phyloP scores from a whole-genome alignment of 257 asterid genomes.

The Pogostemon cablin region DNA sequence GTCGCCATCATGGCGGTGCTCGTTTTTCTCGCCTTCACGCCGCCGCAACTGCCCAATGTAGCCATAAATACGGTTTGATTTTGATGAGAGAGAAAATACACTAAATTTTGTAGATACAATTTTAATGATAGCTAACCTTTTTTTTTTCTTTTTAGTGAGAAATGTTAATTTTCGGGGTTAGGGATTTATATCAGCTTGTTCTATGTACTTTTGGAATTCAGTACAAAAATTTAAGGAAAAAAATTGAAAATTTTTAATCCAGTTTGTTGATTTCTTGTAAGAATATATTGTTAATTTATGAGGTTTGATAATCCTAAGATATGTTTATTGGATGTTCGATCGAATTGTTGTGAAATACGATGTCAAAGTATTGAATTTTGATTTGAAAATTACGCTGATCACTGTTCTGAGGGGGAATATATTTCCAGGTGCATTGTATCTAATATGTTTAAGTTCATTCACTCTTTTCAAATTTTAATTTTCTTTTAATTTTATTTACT shows the following conservation, averaged over 20 bases:
- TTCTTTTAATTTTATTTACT: no score
- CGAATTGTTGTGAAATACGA: no score
- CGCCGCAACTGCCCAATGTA: slow-evolving; percentile 42
- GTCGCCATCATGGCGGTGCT: slow-evolving; percentile 59
- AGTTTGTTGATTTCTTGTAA: no score
- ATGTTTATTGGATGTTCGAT: no score
- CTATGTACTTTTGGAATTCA: no score
- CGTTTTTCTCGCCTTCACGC: slow-evolving; percentile 48
- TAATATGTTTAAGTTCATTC: not conserved
- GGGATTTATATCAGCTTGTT: slow-evolving; percentile 16
- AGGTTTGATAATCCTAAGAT: no score
- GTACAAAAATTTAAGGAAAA: not conserved
- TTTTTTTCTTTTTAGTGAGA: not conserved
- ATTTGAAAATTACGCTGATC: no score
- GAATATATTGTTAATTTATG: no score
- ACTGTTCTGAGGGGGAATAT: not conserved
- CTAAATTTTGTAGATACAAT: slow-evolving; percentile 27
- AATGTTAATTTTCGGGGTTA: not conserved
- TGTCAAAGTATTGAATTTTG: no score
- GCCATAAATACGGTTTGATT: slow-evolving; percentile 22
- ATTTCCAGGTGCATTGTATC: slow-evolving; percentile 42
- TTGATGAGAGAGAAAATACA: not conserved
- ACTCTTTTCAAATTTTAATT: no score
- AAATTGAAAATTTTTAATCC: not conserved
- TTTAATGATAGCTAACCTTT: slow-evolving; percentile 22